These are phyloP conservation scores for Metschnikowia rubicola DNA, from an alignment of 805 yeast species.

Conservation along the genomic window DNA sequence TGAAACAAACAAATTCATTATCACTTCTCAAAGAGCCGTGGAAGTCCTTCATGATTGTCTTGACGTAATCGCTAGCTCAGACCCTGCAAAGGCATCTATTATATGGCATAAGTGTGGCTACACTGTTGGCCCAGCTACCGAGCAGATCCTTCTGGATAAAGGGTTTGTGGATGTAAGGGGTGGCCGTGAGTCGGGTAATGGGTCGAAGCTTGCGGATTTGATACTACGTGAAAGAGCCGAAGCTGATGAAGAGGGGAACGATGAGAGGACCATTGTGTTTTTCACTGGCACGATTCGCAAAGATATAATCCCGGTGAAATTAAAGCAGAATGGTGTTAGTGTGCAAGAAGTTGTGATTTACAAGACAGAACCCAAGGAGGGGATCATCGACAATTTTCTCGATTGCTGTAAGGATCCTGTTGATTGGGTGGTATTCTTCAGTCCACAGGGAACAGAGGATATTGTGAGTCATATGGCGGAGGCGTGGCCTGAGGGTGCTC, in stretches of 20 bases:
- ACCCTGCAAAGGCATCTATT: constrained; percentile 10
- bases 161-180: constrained; percentile 75
- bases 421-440: constrained; percentile 79
- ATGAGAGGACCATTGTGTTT: constrained; percentile 44
- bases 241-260: constrained; percentile 21
- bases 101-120: constrained; percentile 56
- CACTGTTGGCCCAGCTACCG: constrained; percentile 93
- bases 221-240: constrained; percentile 37
- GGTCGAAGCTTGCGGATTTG: constrained; percentile 61
- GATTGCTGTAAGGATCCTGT: constrained; percentile 8
- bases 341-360: constrained; percentile 66
- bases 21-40: constrained; percentile 90
- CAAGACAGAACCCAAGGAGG: constrained; percentile 53
- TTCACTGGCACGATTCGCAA: constrained; percentile 84
- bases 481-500: constrained; percentile 21
- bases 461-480: constrained; percentile 45
- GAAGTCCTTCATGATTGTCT: constrained; percentile 62
- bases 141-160: constrained; percentile 46
- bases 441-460: constrained; percentile 80
- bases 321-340: constrained; percentile 41
- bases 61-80: constrained; percentile 15
- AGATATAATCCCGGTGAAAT: constrained; percentile 70
- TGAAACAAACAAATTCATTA: constrained; percentile 52
- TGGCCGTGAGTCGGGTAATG: constrained; percentile 78
- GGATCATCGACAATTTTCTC: constrained; percentile 41